phyloP scores from a whole-genome alignment of 306 rosid genomes.

The Amphicarpaea edgeworthii region DNA sequence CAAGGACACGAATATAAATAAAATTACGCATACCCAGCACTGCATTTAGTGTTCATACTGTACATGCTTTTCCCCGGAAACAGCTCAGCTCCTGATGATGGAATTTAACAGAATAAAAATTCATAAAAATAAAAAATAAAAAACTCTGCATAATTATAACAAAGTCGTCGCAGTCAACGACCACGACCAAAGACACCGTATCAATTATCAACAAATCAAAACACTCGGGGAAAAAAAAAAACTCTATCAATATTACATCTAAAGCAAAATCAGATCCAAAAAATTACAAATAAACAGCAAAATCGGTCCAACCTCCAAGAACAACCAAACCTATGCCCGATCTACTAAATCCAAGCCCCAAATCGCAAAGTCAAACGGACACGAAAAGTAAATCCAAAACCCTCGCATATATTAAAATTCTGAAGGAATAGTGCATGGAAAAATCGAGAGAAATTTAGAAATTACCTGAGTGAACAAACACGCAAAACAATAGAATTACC shows the following conservation, averaged over 20 bases:
- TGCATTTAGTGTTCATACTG: constrained; percentile 47
- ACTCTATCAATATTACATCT: not conserved
- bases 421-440: not conserved
- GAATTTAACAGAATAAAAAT: constrained; percentile 41
- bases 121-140: not conserved
- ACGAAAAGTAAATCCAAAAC: not conserved
- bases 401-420: not conserved
- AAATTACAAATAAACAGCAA: not conserved
- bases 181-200: constrained; percentile 6
- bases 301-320: not conserved
- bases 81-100: constrained; percentile 50
- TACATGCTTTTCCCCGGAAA: constrained; percentile 47
- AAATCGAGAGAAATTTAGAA: not conserved
- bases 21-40: constrained; percentile 47
- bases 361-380: constrained; percentile 6
- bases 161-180: constrained; percentile 8
- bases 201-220: constrained; percentile 7
- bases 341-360: constrained; percentile 35
- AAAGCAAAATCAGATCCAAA: not conserved
- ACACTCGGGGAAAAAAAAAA: not conserved
- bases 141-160: not conserved
- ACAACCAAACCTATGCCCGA: constrained; percentile 40
- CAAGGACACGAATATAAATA: not conserved
- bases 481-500: constrained; percentile 34
- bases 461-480: constrained; percentile 35